Evolutionary conservation across 2,329 filamentous ascomycete genomes (phyloP).

Genomic region (Fusarium dlaminii): DNA sequence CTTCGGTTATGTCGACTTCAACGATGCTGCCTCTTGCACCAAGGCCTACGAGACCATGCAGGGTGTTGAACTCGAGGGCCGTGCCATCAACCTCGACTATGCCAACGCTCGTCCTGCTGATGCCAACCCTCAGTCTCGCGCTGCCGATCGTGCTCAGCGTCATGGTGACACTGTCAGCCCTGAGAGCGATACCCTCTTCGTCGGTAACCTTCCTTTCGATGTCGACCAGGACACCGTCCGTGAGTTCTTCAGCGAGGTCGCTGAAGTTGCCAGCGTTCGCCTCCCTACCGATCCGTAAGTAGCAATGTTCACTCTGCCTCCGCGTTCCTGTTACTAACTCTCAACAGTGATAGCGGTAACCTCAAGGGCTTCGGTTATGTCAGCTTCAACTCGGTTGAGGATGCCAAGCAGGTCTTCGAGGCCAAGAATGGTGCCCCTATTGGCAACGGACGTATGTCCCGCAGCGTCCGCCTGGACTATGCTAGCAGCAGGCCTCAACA

Average conservation of each 20-base stretch:
- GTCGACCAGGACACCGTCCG: conserved; percentile 79
- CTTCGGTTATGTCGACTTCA: conserved; percentile 93
- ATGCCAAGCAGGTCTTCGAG: conserved; percentile 79
- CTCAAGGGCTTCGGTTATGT: conserved; percentile 96
- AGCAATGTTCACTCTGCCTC: not conserved
- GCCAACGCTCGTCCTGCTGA: conserved; percentile 72
- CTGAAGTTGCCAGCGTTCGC: conserved; percentile 79
- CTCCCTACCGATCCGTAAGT: conserved; percentile 84
- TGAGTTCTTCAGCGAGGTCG: conserved; percentile 77
- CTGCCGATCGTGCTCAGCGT: conserved; percentile 70
- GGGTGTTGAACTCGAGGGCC: conserved; percentile 77
- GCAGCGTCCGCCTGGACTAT: conserved; percentile 84
- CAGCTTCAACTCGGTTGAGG: conserved; percentile 82
- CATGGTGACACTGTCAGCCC: conserved; percentile 84
- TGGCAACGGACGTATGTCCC: conserved; percentile 73
- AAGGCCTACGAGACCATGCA: conserved; percentile 81
- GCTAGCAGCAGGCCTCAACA: conserved; percentile 72
- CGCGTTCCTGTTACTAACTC: conserved; percentile 20
- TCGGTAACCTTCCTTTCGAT: conserved; percentile 90
- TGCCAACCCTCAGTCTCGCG: conserved; percentile 63
- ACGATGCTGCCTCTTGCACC: conserved; percentile 70
- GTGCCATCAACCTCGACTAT: conserved; percentile 81
- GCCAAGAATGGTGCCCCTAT: conserved; percentile 73
- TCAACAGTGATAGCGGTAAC: conserved; percentile 74
- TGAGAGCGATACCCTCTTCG: conserved; percentile 86